Evolutionary conservation across 2,329 filamentous ascomycete genomes (phyloP).

Genomic region (Arthroderma uncinatum): DNA sequence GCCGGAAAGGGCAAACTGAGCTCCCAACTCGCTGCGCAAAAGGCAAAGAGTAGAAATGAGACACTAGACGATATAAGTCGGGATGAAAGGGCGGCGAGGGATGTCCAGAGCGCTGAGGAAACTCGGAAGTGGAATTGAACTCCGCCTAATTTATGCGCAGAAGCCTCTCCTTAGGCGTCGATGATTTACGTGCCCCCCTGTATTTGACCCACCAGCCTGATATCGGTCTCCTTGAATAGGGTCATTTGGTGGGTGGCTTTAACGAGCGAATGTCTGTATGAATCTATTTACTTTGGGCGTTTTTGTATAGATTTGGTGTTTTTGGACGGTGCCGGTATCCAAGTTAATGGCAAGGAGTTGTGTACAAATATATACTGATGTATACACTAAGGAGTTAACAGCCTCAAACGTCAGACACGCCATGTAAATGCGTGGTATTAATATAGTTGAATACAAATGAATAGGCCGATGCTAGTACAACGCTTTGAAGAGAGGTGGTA

Average conservation of each 20-base stretch:
- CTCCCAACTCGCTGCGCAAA: conserved; percentile 61
- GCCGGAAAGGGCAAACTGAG: conserved; percentile 54
- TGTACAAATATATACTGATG: not conserved
- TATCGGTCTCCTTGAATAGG: not conserved
- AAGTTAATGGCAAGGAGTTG: not conserved
- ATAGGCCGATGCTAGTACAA: not conserved
- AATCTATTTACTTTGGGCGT: not conserved
- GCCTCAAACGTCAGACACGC: not conserved
- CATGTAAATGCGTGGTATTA: not conserved
- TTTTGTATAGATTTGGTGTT: not conserved
- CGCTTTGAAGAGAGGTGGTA: not conserved
- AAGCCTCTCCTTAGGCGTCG: not conserved
- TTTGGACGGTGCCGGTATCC: not conserved
- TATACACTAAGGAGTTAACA: not conserved
- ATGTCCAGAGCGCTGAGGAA: conserved; percentile 54
- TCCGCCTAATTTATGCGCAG: not conserved
- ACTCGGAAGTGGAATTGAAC: conserved; percentile 47
- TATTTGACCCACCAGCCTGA: not conserved
- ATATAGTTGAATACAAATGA: not conserved
- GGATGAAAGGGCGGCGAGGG: conserved; percentile 53
- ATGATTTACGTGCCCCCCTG: not conserved
- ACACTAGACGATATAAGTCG: conserved; percentile 58
- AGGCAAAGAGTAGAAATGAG: conserved; percentile 57
- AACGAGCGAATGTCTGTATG: not conserved
- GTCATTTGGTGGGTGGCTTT: not conserved